Conservation (phyloP, 2,329 filamentous ascomycete genomes). For the Arachnomyces sp. region DNA sequence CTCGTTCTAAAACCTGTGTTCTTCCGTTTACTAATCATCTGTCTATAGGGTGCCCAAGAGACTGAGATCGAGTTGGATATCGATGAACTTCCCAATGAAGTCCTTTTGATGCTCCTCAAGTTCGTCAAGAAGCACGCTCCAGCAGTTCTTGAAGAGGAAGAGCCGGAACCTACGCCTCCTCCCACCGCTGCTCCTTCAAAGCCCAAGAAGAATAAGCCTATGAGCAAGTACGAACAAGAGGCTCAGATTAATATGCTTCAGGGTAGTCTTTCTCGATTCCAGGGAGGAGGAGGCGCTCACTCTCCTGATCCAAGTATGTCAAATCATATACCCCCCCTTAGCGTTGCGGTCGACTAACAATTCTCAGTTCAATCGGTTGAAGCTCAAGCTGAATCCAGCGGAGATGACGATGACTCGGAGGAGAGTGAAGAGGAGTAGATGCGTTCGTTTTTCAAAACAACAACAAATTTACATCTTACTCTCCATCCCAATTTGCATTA, state of each 20-base stretch:
- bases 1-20: not conserved
- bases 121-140: conserved; percentile 42
- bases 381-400: conserved; percentile 34
- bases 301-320: conserved; percentile 31
- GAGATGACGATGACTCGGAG: conserved; percentile 39
- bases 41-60: conserved; percentile 33
- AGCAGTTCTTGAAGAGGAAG: conserved; percentile 35
- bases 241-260: conserved; percentile 42
- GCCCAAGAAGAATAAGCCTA: conserved; percentile 45
- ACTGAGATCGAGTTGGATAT: conserved; percentile 42
- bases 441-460: not conserved
- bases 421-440: conserved; percentile 43
- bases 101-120: conserved; percentile 36
- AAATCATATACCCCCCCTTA: not conserved
- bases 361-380: conserved; percentile 32
- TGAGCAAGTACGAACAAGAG: conserved; percentile 45
- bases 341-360: not conserved
- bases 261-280: conserved; percentile 39
- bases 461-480: no score
- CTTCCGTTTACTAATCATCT: conserved; percentile 9
- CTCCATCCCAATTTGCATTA: no score
- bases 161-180: conserved; percentile 23
- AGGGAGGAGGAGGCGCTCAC: conserved; percentile 29
- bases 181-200: conserved; percentile 31
- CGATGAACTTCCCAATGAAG: conserved; percentile 41